phyloP scores from a whole-genome alignment of 2,329 filamentous ascomycete genomes.

The Colletotrichum higginsianum region DNA sequence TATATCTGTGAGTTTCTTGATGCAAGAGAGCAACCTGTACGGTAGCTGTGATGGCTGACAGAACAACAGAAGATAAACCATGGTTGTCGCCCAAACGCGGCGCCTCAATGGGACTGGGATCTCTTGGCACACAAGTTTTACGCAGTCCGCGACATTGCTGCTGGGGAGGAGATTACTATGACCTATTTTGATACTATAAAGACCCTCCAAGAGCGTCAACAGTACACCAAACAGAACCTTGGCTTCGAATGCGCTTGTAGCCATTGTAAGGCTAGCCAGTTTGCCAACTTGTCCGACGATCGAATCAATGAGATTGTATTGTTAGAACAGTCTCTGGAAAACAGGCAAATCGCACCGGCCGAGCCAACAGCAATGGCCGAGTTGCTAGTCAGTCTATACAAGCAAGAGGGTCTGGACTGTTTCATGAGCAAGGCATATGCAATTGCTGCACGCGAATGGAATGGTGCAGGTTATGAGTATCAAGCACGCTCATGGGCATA shows the following conservation, averaged over 20 bases:
- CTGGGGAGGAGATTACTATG: constrained; percentile 20
- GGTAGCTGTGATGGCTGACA: not conserved
- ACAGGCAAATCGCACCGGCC: constrained; percentile 4
- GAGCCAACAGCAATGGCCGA: constrained; percentile 17
- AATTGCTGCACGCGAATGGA: too few relatives aligned
- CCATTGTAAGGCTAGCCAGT: not conserved
- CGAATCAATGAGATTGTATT: constrained; percentile 13
- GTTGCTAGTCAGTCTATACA: not conserved
- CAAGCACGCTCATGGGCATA: too few relatives aligned
- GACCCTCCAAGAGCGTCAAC: not conserved
- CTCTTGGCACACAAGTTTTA: not conserved
- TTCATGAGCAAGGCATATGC: too few relatives aligned
- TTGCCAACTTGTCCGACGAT: not conserved
- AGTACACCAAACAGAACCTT: fast-evolving
- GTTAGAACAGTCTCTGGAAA: not conserved
- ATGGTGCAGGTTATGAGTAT: too few relatives aligned
- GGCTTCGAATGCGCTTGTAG: constrained; percentile 8
- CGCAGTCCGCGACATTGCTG: constrained; percentile 16
- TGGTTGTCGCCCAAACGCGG: constrained; percentile 17
- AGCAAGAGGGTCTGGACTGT: too few relatives aligned
- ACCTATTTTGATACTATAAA: constrained; percentile 11
- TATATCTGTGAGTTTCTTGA: constrained; percentile 3
- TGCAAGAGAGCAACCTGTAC: not conserved
- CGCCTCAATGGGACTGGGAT: constrained; percentile 13
- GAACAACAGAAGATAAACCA: constrained; percentile 14